Evolutionary conservation across 352 stramenopile species (phyloP).

Genomic region (Thalassiosira hispida): DNA sequence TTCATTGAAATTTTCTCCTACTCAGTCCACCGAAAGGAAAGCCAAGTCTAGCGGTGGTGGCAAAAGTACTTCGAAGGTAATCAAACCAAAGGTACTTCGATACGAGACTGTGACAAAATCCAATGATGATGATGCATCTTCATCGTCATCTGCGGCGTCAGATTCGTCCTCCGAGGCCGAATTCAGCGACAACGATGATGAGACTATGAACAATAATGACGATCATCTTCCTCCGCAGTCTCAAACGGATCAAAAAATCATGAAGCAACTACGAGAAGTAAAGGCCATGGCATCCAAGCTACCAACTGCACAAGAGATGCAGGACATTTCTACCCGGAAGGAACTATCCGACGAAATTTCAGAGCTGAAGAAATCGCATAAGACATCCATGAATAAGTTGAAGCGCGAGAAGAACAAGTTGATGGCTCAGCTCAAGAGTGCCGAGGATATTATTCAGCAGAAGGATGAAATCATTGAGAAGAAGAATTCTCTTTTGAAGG

Average conservation of each 20-base stretch:
- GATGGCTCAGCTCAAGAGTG: constrained; percentile 15
- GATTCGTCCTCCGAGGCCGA: constrained; percentile 32
- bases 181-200: constrained; percentile 35
- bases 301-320: constrained; percentile 34
- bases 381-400: constrained; percentile 28
- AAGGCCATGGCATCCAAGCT: constrained; percentile 35
- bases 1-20: constrained; percentile 1
- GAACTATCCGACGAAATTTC: constrained; percentile 45
- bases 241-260: constrained; percentile 41
- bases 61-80: background rate
- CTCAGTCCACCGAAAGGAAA: background rate
- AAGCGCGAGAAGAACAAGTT: constrained; percentile 40
- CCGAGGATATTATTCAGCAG: constrained; percentile 22
- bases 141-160: constrained; percentile 4
- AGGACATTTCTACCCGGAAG: constrained; percentile 42
- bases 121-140: constrained; percentile 23
- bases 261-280: constrained; percentile 46
- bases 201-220: constrained; percentile 7
- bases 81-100: constrained; percentile 50
- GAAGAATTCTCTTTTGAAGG: constrained; percentile 29
- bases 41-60: constrained; percentile 4
- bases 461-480: constrained; percentile 48
- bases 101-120: constrained; percentile 31
- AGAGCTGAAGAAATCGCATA: constrained; percentile 25
- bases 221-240: constrained; percentile 32